phyloP scores from a whole-genome alignment of 208 protist genomes.

The Leishmania martiniquensis region DNA sequence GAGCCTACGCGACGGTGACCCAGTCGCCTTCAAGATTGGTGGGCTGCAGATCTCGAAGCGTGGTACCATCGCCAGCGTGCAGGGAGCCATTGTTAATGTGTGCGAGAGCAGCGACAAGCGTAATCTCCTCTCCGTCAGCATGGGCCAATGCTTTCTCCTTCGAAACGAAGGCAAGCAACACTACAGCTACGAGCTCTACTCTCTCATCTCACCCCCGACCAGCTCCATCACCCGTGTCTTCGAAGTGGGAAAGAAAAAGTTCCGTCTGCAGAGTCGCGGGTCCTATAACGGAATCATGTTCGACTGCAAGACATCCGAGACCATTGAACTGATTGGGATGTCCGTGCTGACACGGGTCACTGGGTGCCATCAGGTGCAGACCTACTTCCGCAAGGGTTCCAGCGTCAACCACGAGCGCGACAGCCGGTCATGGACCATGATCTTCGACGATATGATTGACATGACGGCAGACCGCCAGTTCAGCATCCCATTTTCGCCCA shows the following conservation, averaged over 20 bases:
- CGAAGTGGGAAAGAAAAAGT: slow-evolving; percentile 85
- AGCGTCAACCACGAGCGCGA: slow-evolving; percentile 69
- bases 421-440: slow-evolving; percentile 59
- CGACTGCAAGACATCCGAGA: slow-evolving; percentile 74
- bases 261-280: slow-evolving; percentile 60
- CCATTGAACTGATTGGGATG: slow-evolving; percentile 75
- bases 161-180: slow-evolving; percentile 69
- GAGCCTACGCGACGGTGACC: slow-evolving; percentile 45
- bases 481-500: slow-evolving; percentile 59
- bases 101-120: slow-evolving; percentile 64
- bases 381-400: slow-evolving; percentile 87
- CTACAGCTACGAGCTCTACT: slow-evolving; percentile 50
- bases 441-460: slow-evolving; percentile 80
- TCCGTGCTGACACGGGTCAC: slow-evolving; percentile 72
- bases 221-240: slow-evolving; percentile 73
- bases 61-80: slow-evolving; percentile 45
- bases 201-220: slow-evolving; percentile 59
- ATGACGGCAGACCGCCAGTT: slow-evolving; percentile 70
- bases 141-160: slow-evolving; percentile 66
- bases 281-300: slow-evolving; percentile 94
- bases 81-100: slow-evolving; percentile 50
- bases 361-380: slow-evolving; percentile 77
- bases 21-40: slow-evolving; percentile 58
- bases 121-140: slow-evolving; percentile 49
- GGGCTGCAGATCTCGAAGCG: slow-evolving; percentile 69